Base-by-base conservation (phyloP, 257 asterid genomes). In the Nicotiana benthamiana region DNA sequence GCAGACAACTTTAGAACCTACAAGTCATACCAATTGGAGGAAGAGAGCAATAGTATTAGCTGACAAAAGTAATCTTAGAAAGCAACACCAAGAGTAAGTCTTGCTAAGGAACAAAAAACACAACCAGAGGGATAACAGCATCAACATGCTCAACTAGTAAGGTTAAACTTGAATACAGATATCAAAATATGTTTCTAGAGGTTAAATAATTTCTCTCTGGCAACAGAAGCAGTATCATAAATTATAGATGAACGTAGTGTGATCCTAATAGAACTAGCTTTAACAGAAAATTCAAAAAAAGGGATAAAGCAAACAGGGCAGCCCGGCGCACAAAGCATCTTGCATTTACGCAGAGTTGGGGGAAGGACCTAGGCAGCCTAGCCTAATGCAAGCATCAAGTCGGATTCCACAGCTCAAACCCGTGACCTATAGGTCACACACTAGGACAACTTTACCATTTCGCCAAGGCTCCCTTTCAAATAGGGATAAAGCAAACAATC, bases 1-100 rank as follows among this genome's bases (percentile, higher is more conserved):
- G 99, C 99, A 9, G 99, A 95, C 84, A 95, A 82, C 75, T 93
- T 95, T 84, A 95, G 85, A 17, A 87, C 77, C 99, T 95, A 92
- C 75, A 82, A 27, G 82, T 83, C 67, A 87, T 48, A 67, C 83
- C 57, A 75, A 77, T 77, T 34, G 53, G 54, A 59, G 43, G 53
- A 77, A 36, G 72, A 77, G 56, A 75, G 51, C 48, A 65, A 62
- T n/a, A 84, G 13, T 65, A 86, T 60, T 80, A 80, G 32, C 32
- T 56, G 36, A 67, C 72, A 48, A 30, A 84, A 59, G 79, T 79
- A 75, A 80, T 81, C 81, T 85, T 17, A 77, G 80, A 60, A 65
- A 79, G 75, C 60, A 72, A 60, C 78, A 43, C 6, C 72, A 61
- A 76, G 56, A 80, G 61, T n/a, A 27, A 4, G 6, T 66, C 75